A percentile compares a stretch with the other conserved stretches of the same genome.
phyloP scores from a whole-genome alignment of 371 early-diverging fungal species.

The Actinomortierella ambigua region DNA sequence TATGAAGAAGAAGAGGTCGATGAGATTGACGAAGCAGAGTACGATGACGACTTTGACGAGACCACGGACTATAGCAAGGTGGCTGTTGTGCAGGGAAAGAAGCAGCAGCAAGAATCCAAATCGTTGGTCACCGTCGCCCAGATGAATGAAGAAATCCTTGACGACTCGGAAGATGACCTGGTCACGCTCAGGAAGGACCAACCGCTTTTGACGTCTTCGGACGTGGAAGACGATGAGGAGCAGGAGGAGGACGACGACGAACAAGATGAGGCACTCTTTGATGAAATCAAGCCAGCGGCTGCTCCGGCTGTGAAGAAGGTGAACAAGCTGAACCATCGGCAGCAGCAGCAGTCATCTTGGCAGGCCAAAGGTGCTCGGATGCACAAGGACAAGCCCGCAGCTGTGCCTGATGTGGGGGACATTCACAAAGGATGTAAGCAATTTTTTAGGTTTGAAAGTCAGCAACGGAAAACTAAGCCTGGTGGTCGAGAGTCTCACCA shows the following conservation, averaged over 20 bases:
- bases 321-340: conserved; percentile 2
- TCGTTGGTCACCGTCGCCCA: no score
- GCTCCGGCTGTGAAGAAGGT: conserved; percentile 3
- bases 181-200: neutral
- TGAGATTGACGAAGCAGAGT: conserved; percentile 18
- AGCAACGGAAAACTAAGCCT: neutral
- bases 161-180: conserved; percentile 4
- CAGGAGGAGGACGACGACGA: neutral
- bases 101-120: no score
- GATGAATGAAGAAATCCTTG: neutral
- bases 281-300: conserved; percentile 6
- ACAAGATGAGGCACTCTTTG: conserved; percentile 18
- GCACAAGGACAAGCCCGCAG: conserved; percentile 4
- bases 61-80: no score
- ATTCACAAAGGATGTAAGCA: conserved; percentile 38
- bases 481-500: no score
- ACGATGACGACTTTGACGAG: neutral
- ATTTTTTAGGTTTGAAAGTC: neutral
- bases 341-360: neutral
- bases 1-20: conserved; percentile 5
- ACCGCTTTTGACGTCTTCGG: neutral
- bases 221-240: conserved; percentile 4
- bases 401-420: conserved; percentile 26
- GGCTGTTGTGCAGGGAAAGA: no score
- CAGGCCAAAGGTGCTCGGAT: neutral